These are phyloP conservation scores for Aspergillus asperescens DNA, from an alignment of 495 filamentous ascomycete species.

Conservation along the genomic window DNA sequence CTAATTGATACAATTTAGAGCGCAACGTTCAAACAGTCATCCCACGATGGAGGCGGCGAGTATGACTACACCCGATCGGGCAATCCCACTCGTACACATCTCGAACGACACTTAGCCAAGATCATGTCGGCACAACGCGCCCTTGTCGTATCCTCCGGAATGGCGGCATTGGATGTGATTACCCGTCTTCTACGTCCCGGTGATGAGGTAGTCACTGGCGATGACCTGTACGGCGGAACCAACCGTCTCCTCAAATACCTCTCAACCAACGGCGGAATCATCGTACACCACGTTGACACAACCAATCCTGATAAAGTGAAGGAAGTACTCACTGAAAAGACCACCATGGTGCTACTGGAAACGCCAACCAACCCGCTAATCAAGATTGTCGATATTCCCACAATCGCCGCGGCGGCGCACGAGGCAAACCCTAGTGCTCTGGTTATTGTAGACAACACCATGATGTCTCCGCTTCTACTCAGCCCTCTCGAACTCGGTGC, in stretches of 20 bases:
- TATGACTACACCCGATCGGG: conserved; percentile 98
- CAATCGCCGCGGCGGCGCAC: conserved; percentile 70
- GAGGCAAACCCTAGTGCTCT: conserved; percentile 73
- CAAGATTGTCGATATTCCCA: conserved; percentile 89
- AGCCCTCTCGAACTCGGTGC: conserved; percentile 92
- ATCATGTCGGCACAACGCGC: conserved; percentile 93
- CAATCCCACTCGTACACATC: conserved; percentile 91
- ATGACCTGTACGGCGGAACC: conserved; percentile 94
- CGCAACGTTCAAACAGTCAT: conserved; percentile 94
- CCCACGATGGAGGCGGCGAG: conserved; percentile 67
- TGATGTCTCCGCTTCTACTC: conserved; percentile 88
- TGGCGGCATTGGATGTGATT: conserved; percentile 96
- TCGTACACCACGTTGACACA: conserved; percentile 95
- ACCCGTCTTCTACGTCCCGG: conserved; percentile 88
- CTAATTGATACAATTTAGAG: conserved; percentile 50
- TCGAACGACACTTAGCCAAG: conserved; percentile 95
- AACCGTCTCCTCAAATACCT: conserved; percentile 92
- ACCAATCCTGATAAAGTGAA: conserved; percentile 64
- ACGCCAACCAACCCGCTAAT: conserved; percentile 96
- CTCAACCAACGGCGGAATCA: conserved; percentile 75
- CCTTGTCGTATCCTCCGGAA: conserved; percentile 89
- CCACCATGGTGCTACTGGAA: conserved; percentile 92
- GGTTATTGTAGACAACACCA: conserved; percentile 94
- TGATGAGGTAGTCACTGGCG: conserved; percentile 94
- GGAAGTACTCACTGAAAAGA: conserved; percentile 67